phyloP scores from a whole-genome alignment of 257 asterid genomes.

The Gentiana straminea region DNA sequence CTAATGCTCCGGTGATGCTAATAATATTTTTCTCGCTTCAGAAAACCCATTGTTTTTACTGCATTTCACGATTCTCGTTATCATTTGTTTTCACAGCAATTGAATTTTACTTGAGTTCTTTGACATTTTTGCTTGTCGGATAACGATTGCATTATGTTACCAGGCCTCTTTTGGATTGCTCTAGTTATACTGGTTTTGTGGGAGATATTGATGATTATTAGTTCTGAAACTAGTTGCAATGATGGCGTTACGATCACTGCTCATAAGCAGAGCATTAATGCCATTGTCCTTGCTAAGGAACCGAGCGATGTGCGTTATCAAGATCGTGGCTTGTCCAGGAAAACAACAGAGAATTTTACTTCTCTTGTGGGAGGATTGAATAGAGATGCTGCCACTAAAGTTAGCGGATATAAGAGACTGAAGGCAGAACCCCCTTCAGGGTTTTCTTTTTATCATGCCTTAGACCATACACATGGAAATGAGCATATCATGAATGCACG shows the following conservation, averaged over 20 bases:
- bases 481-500: constrained; percentile 55
- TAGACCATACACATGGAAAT: constrained; percentile 38
- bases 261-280: constrained; percentile 10
- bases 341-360: constrained; percentile 36
- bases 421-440: constrained; percentile 69
- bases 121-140: not conserved
- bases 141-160: constrained; percentile 8
- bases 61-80: too few relatives aligned
- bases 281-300: constrained; percentile 27
- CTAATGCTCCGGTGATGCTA: too few relatives aligned
- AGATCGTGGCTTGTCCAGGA: constrained; percentile 28
- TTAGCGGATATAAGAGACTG: constrained; percentile 64
- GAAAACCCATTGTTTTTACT: too few relatives aligned
- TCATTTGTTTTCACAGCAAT: too few relatives aligned
- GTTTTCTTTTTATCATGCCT: constrained; percentile 37
- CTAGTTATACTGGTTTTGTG: constrained; percentile 10
- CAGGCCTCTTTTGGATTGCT: constrained; percentile 14
- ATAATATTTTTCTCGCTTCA: too few relatives aligned
- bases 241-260: constrained; percentile 15
- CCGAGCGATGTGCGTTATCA: constrained; percentile 84
- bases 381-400: constrained; percentile 43
- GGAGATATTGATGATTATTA: constrained; percentile 40
- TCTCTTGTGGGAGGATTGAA: constrained; percentile 35
- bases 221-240: constrained; percentile 27
- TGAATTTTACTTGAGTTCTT: not conserved